A percentile compares a stretch with the other conserved stretches of the same genome.
Conservation (phyloP, 208 protist species). For the Leishmania martiniquensis region DNA sequence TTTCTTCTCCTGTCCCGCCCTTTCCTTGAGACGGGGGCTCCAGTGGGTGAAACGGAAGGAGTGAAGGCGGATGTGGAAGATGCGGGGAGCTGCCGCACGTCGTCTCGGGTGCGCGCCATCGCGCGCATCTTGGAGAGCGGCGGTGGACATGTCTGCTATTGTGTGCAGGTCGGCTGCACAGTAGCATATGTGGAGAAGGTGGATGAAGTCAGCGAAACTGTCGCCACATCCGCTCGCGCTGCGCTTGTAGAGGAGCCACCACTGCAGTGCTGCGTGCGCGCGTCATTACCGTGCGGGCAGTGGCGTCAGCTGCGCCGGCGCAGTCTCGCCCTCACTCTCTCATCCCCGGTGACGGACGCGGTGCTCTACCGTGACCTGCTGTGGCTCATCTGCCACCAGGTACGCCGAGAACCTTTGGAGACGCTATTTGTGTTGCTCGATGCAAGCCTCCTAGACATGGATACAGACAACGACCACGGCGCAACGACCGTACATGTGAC, state of each 20-base stretch:
- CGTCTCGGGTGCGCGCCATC: slow-evolving; percentile 5
- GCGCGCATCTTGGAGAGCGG: slow-evolving; percentile 10
- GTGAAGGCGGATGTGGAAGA: not conserved
- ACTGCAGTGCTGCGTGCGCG: slow-evolving; percentile 7
- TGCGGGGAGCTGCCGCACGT: not conserved
- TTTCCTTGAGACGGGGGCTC: not conserved
- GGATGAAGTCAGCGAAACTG: not conserved
- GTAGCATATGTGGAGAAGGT: not conserved
- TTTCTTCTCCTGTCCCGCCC: not conserved
- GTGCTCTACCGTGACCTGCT: slow-evolving; percentile 21
- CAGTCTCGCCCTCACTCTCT: not conserved
- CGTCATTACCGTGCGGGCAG: not conserved
- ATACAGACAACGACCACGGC: not conserved
- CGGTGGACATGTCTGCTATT: slow-evolving; percentile 4
- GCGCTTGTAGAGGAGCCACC: not conserved
- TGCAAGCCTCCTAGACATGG: not conserved
- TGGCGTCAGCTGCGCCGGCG: not conserved
- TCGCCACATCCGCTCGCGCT: not conserved
- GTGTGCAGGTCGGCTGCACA: not conserved
- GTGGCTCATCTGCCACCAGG: slow-evolving; percentile 1
- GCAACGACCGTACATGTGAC: not conserved
- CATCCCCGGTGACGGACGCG: slow-evolving; percentile 1
- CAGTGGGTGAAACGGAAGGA: not conserved
- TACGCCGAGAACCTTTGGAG: not conserved
- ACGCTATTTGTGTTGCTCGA: slow-evolving; percentile 24